These are phyloP conservation scores for Neofusicoccum laricinum DNA, from an alignment of 2,329 filamentous ascomycete genomes.

Conservation along the genomic window DNA sequence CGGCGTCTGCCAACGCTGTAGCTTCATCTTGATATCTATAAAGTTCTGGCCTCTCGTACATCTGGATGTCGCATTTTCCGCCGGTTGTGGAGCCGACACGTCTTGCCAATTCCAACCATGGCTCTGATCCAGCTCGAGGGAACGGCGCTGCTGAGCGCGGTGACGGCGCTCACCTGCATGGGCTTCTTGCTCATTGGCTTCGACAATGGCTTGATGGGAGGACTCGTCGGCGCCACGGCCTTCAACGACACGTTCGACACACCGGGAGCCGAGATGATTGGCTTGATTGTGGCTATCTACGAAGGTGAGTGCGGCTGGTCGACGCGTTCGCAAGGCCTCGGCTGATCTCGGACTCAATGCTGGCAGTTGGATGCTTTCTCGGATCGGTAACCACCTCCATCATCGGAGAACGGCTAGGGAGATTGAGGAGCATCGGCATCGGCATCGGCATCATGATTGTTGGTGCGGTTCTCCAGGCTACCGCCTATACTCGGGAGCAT, in stretches of 20 bases:
- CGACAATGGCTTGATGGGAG: slow-evolving; percentile 47
- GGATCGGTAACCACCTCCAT: slow-evolving; percentile 39
- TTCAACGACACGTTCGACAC: neutral
- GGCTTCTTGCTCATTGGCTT: slow-evolving; percentile 51
- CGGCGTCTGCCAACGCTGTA: neutral
- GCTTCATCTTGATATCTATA: neutral
- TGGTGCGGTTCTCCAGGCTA: slow-evolving; percentile 42
- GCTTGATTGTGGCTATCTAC: slow-evolving; percentile 48
- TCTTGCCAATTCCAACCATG: neutral
- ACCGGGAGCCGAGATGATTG: slow-evolving; percentile 30
- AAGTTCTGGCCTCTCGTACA: too few relatives aligned
- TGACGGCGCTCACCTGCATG: slow-evolving; percentile 45
- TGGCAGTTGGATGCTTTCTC: slow-evolving; percentile 43
- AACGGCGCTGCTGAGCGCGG: slow-evolving; percentile 40
- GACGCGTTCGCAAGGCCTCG: neutral
- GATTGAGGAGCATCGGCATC: slow-evolving; percentile 42
- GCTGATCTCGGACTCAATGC: neutral
- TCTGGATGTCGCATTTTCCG: too few relatives aligned
- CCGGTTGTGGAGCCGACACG: neutral
- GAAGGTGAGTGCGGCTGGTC: slow-evolving; percentile 24
- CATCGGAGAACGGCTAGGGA: slow-evolving; percentile 45
- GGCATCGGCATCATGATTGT: slow-evolving; percentile 46
- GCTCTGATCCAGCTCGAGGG: slow-evolving; percentile 27
- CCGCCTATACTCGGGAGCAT: slow-evolving; percentile 43
- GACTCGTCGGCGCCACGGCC: neutral